Conservation (phyloP, 441 rosid genomes). For the Viola pubescens region DNA sequence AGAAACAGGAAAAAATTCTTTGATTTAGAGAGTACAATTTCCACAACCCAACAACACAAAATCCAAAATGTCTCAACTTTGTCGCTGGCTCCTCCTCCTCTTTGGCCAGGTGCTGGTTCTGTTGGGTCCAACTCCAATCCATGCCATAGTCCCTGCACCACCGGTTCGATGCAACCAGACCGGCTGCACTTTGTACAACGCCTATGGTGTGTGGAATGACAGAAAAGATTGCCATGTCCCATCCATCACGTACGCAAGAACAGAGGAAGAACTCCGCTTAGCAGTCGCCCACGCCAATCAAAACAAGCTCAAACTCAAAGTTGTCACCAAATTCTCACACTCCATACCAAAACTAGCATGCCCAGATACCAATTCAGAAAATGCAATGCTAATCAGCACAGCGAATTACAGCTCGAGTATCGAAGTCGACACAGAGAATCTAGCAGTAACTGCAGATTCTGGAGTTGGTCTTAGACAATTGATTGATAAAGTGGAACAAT, state of each 20-base stretch:
- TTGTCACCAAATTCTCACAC: conserved; percentile 60
- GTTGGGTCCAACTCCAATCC: conserved; percentile 12
- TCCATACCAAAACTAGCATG: conserved; percentile 79
- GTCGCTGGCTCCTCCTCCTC: conserved; percentile 6
- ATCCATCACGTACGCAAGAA: conserved; percentile 45
- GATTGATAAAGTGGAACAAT: conserved; percentile 55
- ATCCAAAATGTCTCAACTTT: conserved; percentile 1
- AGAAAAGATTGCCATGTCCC: conserved; percentile 43
- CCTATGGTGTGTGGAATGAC: conserved; percentile 79
- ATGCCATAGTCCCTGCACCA: conserved; percentile 47
- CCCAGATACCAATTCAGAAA: conserved; percentile 27
- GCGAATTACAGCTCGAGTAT: conserved; percentile 33
- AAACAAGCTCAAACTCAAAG: conserved; percentile 52
- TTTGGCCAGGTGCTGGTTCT: conserved; percentile 14
- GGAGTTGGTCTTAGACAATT: conserved; percentile 55
- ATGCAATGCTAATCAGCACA: conserved; percentile 60
- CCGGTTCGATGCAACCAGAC: conserved; percentile 47
- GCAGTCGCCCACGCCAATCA: conserved; percentile 55
- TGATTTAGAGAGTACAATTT: neutral
- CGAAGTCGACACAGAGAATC: conserved; percentile 32
- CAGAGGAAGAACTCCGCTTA: conserved; percentile 53
- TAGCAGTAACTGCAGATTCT: conserved; percentile 55
- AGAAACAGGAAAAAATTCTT: neutral
- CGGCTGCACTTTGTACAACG: conserved; percentile 52
- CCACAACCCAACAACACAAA: neutral